These are phyloP conservation scores for Penicillium chermesinum DNA, from an alignment of 495 filamentous ascomycete genomes.

Conservation along the genomic window DNA sequence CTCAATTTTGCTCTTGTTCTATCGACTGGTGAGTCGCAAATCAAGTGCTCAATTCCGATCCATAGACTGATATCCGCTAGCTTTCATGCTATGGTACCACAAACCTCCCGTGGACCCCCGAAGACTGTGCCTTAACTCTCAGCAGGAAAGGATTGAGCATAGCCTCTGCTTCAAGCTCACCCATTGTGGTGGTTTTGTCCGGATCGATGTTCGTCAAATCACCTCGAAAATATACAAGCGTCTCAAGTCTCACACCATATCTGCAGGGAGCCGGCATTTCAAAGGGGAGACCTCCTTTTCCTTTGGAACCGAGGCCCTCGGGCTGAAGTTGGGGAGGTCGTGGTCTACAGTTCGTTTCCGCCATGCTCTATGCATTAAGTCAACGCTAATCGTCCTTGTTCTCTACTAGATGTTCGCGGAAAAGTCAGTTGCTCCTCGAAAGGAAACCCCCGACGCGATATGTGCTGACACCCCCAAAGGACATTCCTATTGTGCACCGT, in stretches of 20 bases:
- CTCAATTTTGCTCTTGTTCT: constrained; percentile 95
- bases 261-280: constrained; percentile 81
- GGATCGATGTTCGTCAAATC: constrained; percentile 57
- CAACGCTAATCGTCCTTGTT: no score
- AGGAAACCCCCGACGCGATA: neutral
- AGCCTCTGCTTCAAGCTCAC: constrained; percentile 76
- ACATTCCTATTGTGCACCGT: constrained; percentile 16
- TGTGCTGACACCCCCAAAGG: neutral
- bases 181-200: constrained; percentile 92
- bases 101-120: constrained; percentile 45
- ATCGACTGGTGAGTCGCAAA: constrained; percentile 52
- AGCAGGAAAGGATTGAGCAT: constrained; percentile 79
- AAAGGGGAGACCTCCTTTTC: constrained; percentile 87
- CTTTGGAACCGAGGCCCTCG: constrained; percentile 82
- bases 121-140: constrained; percentile 64
- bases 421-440: neutral
- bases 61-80: neutral
- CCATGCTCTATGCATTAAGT: no score
- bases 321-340: constrained; percentile 72
- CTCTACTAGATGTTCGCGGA: neutral
- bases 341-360: constrained; percentile 46
- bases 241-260: neutral
- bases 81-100: constrained; percentile 64
- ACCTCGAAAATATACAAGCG: neutral
- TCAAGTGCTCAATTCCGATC: neutral